Percentiles rank a stretch among this genome's conserved stretches.
These are phyloP conservation scores for Pyrenopolyporus hunteri DNA, from an alignment of 495 filamentous ascomycete species.

Conservation along the genomic window DNA sequence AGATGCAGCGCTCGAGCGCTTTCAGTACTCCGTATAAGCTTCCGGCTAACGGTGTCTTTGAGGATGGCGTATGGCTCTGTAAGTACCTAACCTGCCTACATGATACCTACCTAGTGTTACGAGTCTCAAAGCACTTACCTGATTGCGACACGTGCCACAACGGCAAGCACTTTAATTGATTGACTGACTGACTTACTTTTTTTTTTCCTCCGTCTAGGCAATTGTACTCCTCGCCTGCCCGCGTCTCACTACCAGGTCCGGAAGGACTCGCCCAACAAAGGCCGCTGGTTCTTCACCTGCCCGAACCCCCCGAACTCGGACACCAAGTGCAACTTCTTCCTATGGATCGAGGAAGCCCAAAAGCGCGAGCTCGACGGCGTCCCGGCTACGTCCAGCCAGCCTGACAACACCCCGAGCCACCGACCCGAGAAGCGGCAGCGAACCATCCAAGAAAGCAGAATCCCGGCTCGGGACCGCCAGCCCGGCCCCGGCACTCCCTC, in stretches of 20 bases:
- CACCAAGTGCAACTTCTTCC: conserved; percentile 70
- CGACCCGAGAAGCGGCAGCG: conserved; percentile 27
- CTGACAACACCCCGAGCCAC: conserved; percentile 13
- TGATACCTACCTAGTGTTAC: too few species aligned
- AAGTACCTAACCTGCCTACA: conserved; percentile 20
- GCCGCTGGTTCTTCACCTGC: conserved; percentile 73
- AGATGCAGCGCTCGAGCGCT: conserved; percentile 34
- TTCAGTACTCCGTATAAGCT: conserved; percentile 40
- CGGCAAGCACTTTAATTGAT: neutral
- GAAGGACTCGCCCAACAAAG: conserved; percentile 70
- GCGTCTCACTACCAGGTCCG: conserved; percentile 66
- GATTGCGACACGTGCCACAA: neutral
- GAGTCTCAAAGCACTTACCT: too few species aligned
- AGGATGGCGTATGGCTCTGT: conserved; percentile 51
- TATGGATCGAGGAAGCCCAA: conserved; percentile 70
- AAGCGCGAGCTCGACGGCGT: conserved; percentile 58
- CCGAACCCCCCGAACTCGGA: conserved; percentile 52
- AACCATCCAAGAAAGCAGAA: conserved; percentile 36
- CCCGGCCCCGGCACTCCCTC: conserved; percentile 8
- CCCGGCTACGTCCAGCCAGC: conserved; percentile 51
- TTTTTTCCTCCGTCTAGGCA: conserved; percentile 47
- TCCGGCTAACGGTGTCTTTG: conserved; percentile 60
- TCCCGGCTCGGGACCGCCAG: conserved; percentile 15
- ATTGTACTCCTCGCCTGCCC: conserved; percentile 67
- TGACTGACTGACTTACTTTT: conserved; percentile 2